Evolutionary conservation across 2,329 filamentous ascomycete species (phyloP), one percentile per base, ranked within the genome.

Genomic region (Cephalotrichum gorgonifer): DNA sequence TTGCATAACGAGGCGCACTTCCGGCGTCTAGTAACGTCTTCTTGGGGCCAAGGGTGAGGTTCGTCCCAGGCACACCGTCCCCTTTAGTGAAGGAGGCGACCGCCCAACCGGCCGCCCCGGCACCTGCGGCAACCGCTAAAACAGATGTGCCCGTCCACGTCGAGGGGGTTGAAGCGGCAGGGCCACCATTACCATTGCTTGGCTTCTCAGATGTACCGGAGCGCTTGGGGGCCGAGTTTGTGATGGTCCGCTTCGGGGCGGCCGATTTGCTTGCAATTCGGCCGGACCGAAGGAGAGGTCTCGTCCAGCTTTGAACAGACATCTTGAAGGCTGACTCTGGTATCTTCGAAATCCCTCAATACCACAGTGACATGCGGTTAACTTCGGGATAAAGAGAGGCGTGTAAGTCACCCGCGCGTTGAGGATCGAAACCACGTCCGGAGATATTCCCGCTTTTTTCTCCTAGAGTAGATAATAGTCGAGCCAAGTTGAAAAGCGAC

Each of bases 1-100:
- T 67, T n/a, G 66, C 68, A 55, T 70, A 71, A 6, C 58, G 57
- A 17, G 61, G 57, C 2, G 25, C 17, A 14, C 31, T 49, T n/a
- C 39, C 47, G 15, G 47, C 47, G n/a, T 49, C 47, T 25, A 49
- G 31, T 9, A 49, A 27, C 6, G 33, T 45, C 23, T 45, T 45
- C 42, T 50, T 20, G 17, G 27, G 22, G 9, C 33, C 42, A 6
- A 39, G 47, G 9, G 41, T 14, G 8, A 35, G 39, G 38, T 43
- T n/a, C 23, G 22, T 23, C 31, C 35, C 41, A 15, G 20, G 22
- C 8, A 38, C 25, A 28, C 27, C 48, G 22, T 15, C 3, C 5
- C 31, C 47, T 28, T 25, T 15, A 17, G 39, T 25, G 14, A 44
- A 30, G 3, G 48, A 50, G n/a, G 48, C 30, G 9, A 44, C 12